Evolutionary conservation across 2,329 filamentous ascomycete genomes (phyloP).

Genomic region (Fusarium metavorans): DNA sequence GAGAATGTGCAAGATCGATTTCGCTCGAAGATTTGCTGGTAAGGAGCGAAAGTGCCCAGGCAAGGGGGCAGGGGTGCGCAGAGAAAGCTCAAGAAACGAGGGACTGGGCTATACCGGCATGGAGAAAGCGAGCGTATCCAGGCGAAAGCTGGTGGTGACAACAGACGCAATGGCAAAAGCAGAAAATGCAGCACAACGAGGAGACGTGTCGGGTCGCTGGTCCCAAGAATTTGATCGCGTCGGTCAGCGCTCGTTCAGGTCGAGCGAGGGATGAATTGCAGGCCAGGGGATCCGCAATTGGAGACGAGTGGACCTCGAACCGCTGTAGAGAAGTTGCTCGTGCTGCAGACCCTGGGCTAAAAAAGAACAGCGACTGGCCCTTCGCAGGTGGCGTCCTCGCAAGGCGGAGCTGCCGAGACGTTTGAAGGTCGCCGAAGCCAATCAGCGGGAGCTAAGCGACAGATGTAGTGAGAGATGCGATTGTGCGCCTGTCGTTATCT

Average conservation of each 20-base stretch:
- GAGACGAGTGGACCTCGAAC: constrained; percentile 34
- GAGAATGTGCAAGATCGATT: constrained; percentile 23
- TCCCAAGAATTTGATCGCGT: constrained; percentile 25
- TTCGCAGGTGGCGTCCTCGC: constrained; percentile 29
- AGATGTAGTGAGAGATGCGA: constrained; percentile 14
- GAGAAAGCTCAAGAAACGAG: constrained; percentile 30
- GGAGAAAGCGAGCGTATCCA: constrained; percentile 32
- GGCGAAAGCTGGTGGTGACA: constrained; percentile 22
- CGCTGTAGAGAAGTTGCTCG: constrained; percentile 15
- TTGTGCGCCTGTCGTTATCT: constrained; percentile 23
- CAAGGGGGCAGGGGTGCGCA: constrained; percentile 30
- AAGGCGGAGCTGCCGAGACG: constrained; percentile 37
- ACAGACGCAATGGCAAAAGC: constrained; percentile 21
- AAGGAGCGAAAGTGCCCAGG: constrained; percentile 35
- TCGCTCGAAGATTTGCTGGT: constrained; percentile 28
- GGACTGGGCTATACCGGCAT: constrained; percentile 37
- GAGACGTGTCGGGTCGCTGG: constrained; percentile 25
- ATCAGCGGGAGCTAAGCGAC: constrained; percentile 11
- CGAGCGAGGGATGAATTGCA: constrained; percentile 36
- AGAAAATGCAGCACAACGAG: constrained; percentile 24
- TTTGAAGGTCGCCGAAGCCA: constrained; percentile 13
- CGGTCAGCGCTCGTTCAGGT: constrained; percentile 16
- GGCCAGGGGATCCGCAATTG: constrained; percentile 40
- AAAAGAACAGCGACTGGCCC: constrained; percentile 29
- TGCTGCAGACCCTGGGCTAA: constrained; percentile 31